These are phyloP conservation scores for Mycena galopus DNA, from an alignment of 768 basidiomycete genomes.

Conservation along the genomic window DNA sequence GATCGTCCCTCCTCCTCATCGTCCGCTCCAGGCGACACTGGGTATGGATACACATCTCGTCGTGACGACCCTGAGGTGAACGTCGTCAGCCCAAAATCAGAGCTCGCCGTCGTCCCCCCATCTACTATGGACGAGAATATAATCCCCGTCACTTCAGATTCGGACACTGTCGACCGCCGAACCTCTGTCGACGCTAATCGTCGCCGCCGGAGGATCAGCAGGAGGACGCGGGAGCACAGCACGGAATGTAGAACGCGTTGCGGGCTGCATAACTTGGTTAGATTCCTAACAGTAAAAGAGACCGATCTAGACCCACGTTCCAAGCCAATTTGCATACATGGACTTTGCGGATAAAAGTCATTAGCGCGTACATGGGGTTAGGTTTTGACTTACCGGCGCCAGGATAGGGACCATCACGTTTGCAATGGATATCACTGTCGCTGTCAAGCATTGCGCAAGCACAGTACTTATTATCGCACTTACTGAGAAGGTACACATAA, in stretches of 20 bases:
- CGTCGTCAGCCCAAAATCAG: conserved; percentile 13
- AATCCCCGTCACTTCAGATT: conserved; percentile 11
- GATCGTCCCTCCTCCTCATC: conserved; percentile 7
- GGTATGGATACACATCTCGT: conserved; percentile 18
- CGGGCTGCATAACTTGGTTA: conserved; percentile 41
- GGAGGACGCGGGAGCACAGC: conserved; percentile 56
- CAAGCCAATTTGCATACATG: conserved; percentile 57
- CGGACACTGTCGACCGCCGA: conserved; percentile 37
- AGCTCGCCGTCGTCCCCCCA: background rate
- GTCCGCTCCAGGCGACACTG: conserved; percentile 19
- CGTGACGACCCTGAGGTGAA: conserved; percentile 12
- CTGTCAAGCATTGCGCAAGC: background rate
- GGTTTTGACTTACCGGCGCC: conserved; percentile 47
- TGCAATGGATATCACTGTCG: conserved; percentile 51
- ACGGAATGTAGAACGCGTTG: conserved; percentile 61
- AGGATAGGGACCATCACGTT: conserved; percentile 56
- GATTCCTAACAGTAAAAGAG: background rate
- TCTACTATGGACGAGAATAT: conserved; percentile 29
- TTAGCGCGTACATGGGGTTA: background rate
- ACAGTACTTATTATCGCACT: conserved; percentile 18
- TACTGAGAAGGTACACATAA: conserved; percentile 55
- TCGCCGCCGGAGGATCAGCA: conserved; percentile 53
- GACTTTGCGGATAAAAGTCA: conserved; percentile 35
- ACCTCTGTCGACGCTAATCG: conserved; percentile 35
- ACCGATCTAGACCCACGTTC: conserved; percentile 51